A percentile compares a stretch with the other conserved stretches of the same genome.
Conservation (phyloP, 169 alveolate genomes). For the Theileria sp. region DNA sequence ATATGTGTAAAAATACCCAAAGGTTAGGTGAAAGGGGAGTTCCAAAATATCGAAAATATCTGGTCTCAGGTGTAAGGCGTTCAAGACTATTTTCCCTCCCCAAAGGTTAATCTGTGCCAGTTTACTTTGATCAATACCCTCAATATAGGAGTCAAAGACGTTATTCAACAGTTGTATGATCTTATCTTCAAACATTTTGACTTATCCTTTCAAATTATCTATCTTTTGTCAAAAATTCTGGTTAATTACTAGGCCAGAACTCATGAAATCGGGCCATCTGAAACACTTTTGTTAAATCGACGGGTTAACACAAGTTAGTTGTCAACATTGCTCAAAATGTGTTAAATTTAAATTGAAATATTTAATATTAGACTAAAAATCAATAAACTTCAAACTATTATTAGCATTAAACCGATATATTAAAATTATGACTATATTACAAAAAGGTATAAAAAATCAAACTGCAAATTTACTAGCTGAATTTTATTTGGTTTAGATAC, state of each 20-base stretch:
- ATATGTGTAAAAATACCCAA: slow-evolving; percentile 43
- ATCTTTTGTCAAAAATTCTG: neutral
- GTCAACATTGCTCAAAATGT: neutral
- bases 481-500: neutral
- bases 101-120: slow-evolving; percentile 54
- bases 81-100: slow-evolving; percentile 67
- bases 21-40: slow-evolving; percentile 63
- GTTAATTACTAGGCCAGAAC: neutral
- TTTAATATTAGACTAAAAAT: no score
- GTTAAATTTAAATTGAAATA: neutral
- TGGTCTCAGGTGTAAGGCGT: slow-evolving; percentile 60
- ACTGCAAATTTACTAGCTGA: neutral
- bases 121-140: slow-evolving; percentile 69
- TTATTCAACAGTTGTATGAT: slow-evolving; percentile 45
- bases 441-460: neutral
- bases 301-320: neutral
- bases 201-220: neutral
- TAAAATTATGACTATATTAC: neutral
- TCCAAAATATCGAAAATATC: slow-evolving; percentile 58
- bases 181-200: slow-evolving; percentile 56
- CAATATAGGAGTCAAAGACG: slow-evolving; percentile 60
- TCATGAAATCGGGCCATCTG: neutral
- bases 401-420: no score
- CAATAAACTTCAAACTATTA: neutral
- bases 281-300: neutral